Base-by-base conservation (phyloP, 805 yeast genomes). In the Wickerhamomyces chambardii region DNA sequence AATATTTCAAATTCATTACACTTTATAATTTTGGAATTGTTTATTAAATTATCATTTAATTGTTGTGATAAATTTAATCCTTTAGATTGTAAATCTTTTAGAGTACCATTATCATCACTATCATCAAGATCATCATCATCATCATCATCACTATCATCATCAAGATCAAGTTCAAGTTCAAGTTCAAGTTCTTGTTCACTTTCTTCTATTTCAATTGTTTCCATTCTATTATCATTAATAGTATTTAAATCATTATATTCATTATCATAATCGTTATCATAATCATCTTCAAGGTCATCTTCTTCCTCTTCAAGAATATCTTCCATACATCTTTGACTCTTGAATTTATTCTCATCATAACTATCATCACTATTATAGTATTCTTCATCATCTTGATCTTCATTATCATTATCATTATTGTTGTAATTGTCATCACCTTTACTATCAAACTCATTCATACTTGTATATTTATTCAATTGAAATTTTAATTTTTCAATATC, bases 1-100 rank as follows among this genome's bases (percentile, higher is more conserved):
- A 28, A 38, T 15, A 47, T 32, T 30, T 49, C 53, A 37, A 47
- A 51, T n/a, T 33, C 30, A 8, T 37, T 33, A 3, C 32, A 30
- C 28, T 37, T 36, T 3, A 48, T 22, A 2, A 15, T 12, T 12
- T 15, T 37, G 3, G 44, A 41, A 16, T 33, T 37, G 16, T 45
- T 42, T 15, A 39, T 40, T 10, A 48, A 27, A 15, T 43, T 37
- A 28, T 34, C 27, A 25, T 24, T 34, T 22, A 40, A 15, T 22
- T 41, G 44, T 18, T 34, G 27, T 3, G 38, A 37, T 15, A 43
- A 29, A 4, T 28, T 9, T 24, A 24, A 24, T 3, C 27, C 12
- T 2, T 15, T 18, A 16, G 3, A 17, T 28, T 16, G 15, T 21
- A 6, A 9, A 16, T 16, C 22, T 11, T 2, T 29, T 15, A 5